phyloP scores from a whole-genome alignment of 257 asterid species.

The Solanum rostratum region DNA sequence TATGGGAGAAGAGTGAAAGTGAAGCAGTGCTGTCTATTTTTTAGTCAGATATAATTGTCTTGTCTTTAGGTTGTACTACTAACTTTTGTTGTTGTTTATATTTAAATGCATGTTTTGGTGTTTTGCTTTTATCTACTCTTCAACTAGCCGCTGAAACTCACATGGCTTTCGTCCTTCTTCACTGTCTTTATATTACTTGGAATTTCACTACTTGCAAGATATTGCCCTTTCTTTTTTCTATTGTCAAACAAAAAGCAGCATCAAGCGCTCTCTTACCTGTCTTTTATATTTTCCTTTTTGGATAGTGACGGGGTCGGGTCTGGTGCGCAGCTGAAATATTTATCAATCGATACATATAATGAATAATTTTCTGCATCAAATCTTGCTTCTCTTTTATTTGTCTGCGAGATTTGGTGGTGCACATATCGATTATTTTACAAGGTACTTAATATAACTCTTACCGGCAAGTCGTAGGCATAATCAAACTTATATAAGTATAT shows the following conservation, averaged over 20 bases:
- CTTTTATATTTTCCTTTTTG: background rate
- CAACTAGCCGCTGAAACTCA: slow-evolving; percentile 13
- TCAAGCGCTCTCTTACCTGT: background rate
- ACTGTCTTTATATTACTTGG: slow-evolving; percentile 15
- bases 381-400: no score
- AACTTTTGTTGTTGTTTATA: background rate
- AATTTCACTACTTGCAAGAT: background rate
- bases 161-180: slow-evolving; percentile 13
- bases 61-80: background rate
- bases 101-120: slow-evolving; percentile 18
- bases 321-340: no score
- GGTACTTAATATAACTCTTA: no score
- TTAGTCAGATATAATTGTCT: background rate
- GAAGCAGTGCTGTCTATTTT: background rate
- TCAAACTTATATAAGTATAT: background rate
- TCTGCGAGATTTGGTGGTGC: background rate
- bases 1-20: background rate
- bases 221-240: background rate
- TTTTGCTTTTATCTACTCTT: background rate
- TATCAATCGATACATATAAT: no score
- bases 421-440: background rate
- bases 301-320: background rate
- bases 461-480: background rate
- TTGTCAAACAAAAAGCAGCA: background rate
- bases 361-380: no score